Base-by-base conservation (phyloP, 306 rosid species). In the Castanospermum australe region DNA sequence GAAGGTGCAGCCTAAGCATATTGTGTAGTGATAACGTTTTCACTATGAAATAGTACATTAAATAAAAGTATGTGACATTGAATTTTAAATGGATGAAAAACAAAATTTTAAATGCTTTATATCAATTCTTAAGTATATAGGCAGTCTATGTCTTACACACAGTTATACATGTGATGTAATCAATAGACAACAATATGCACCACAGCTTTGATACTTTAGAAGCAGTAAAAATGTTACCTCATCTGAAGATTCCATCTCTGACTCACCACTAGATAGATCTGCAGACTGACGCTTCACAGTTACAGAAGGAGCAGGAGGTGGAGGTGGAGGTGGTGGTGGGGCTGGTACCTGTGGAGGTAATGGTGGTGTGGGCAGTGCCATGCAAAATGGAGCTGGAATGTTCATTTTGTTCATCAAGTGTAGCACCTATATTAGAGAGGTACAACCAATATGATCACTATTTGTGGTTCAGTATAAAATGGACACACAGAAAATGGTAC, bases 341-440 rank as follows among this genome's bases (percentile, higher is more conserved):
- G 81, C 82, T 28, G 93, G 93, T 44, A 62, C 88, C 71, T 86
- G 84, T 30, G 94, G 92, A 75, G 99, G 99, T 42, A 95, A 87
- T 30, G 99, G 99, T 60, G 99, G 99, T 67, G 95, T 89, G 63
- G 98, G 99, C 75, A 95, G 89, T 64, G 96, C 98, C 92, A 92
- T 88, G 11, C 96, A 92, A 86, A 95, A 95, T 28, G 99, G 99
- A 78, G 99, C 92, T 22, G 99, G 99, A 75, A 95, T 92, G 82
- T 91, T 90, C 99, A 95, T 92, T 89, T 92, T 95, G 88, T 95
- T 95, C 99, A 95, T 95, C 82, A 95, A 83, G 86, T 95, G 99
- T 74, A 95, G 86, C 81, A 94, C 99, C 97, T 94, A 80, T 57
- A 73, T 67, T 64, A 28, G 38, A 71, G 73, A 42, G 81, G 67